Conservation (phyloP, 768 basidiomycete genomes). For the Suillus subaureus region DNA sequence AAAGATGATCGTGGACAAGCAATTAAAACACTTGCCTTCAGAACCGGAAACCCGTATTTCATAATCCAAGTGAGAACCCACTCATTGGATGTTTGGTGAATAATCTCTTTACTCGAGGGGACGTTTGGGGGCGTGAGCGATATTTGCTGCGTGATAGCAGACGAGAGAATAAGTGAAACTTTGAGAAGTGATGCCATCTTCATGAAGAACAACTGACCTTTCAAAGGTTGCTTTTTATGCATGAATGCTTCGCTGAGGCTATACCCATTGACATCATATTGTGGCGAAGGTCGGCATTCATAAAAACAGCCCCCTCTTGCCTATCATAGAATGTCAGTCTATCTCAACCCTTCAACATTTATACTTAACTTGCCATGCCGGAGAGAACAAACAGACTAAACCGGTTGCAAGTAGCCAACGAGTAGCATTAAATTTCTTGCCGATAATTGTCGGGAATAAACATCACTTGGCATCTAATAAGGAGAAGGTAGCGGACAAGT, state of each 20-base stretch:
- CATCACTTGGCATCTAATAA: too few relatives aligned
- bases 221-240: not conserved
- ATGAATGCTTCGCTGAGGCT: not conserved
- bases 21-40: not conserved
- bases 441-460: too few relatives aligned
- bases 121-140: constrained; percentile 48
- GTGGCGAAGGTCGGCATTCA: not conserved
- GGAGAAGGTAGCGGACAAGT: too few relatives aligned
- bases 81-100: not conserved
- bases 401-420: too few relatives aligned
- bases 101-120: constrained; percentile 38
- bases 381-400: too few relatives aligned
- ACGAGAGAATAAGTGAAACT: constrained; percentile 43
- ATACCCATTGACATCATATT: too few relatives aligned
- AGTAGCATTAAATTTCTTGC: too few relatives aligned
- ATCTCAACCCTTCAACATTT: too few relatives aligned
- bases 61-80: not conserved
- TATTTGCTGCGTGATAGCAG: constrained; percentile 41
- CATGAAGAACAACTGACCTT: not conserved
- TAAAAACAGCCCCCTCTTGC: not conserved
- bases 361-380: too few relatives aligned
- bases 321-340: not conserved
- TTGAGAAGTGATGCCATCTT: constrained; percentile 36
- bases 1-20: not conserved
- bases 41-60: not conserved